Evolutionary conservation across 495 filamentous ascomycete genomes (phyloP).

Genomic region (Aspergillus asperescens): DNA sequence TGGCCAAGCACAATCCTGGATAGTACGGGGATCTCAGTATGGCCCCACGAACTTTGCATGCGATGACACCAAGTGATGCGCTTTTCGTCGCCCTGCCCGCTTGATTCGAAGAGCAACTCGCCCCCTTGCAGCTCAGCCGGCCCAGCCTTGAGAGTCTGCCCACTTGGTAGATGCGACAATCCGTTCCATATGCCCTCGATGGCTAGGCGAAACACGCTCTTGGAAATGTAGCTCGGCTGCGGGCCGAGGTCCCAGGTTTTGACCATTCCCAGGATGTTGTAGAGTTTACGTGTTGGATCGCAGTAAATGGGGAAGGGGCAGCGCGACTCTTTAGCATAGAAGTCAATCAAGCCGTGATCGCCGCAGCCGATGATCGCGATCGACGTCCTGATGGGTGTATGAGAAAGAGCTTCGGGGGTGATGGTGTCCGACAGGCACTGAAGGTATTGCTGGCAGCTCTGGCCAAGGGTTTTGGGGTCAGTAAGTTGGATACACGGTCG

Average conservation of each 20-base stretch:
- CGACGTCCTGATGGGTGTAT: conserved; percentile 53
- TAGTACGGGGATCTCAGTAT: conserved; percentile 54
- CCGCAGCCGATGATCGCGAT: conserved; percentile 78
- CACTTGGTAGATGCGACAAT: conserved; percentile 46
- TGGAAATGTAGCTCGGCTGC: conserved; percentile 62
- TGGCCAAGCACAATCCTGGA: too few relatives aligned
- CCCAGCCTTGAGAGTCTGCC: conserved; percentile 59
- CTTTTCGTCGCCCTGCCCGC: conserved; percentile 39
- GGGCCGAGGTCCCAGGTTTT: conserved; percentile 56
- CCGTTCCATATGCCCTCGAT: conserved; percentile 51
- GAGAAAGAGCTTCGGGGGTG: conserved; percentile 39
- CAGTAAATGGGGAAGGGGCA: conserved; percentile 80
- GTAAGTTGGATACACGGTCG: neutral
- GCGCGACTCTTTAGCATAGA: conserved; percentile 55
- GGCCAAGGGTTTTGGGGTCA: neutral
- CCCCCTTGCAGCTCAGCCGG: conserved; percentile 70
- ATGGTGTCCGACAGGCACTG: conserved; percentile 57
- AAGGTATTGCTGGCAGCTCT: conserved; percentile 64
- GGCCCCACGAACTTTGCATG: conserved; percentile 75
- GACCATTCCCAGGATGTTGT: conserved; percentile 67
- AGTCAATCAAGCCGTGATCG: conserved; percentile 62
- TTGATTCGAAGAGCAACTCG: conserved; percentile 66
- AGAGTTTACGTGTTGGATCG: conserved; percentile 66
- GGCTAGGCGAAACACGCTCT: conserved; percentile 40
- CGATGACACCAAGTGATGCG: conserved; percentile 73